Evolutionary conservation across 2,329 filamentous ascomycete species (phyloP).

Genomic region (Mycosphaerella sp.): DNA sequence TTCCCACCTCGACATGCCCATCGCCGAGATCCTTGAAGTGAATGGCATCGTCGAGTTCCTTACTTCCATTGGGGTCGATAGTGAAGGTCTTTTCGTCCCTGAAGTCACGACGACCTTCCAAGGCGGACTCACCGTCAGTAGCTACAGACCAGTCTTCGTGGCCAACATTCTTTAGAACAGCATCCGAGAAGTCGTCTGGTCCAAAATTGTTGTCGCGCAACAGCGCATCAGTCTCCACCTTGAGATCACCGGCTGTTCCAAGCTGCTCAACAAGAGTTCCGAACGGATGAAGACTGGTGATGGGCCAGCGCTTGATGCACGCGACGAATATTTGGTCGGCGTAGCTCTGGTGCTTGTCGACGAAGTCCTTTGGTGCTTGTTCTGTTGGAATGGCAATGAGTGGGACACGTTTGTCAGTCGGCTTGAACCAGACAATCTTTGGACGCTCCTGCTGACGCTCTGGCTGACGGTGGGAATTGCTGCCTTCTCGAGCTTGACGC

Average conservation of each 20-base stretch:
- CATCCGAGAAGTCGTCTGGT: constrained; percentile 95
- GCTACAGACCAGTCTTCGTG: constrained; percentile 85
- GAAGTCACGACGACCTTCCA: constrained; percentile 80
- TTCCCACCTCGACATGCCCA: constrained; percentile 85
- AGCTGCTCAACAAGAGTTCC: constrained; percentile 96
- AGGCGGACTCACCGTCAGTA: constrained; percentile 68
- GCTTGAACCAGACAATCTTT: constrained; percentile 99
- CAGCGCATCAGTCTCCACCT: constrained; percentile 94
- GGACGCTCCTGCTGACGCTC: constrained; percentile 89
- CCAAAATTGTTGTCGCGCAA: constrained; percentile 98
- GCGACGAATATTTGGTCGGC: constrained; percentile 97
- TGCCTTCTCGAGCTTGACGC: constrained; percentile 75
- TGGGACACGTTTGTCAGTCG: constrained; percentile 96
- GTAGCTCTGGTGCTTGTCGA: constrained; percentile 97
- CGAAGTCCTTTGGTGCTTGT: constrained; percentile 93
- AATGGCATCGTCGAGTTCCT: constrained; percentile 85
- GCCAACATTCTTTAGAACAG: constrained; percentile 85
- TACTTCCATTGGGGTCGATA: constrained; percentile 79
- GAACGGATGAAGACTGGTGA: constrained; percentile 98
- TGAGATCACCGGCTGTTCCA: constrained; percentile 93
- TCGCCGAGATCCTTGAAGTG: constrained; percentile 80
- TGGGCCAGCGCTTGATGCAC: constrained; percentile 99
- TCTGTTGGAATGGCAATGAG: constrained; percentile 97
- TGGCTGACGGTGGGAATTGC: constrained; percentile 63
- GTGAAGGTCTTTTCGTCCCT: constrained; percentile 84